Evolutionary conservation across 495 filamentous ascomycete genomes (phyloP).

Genomic region (Annulohypoxylon stygium): DNA sequence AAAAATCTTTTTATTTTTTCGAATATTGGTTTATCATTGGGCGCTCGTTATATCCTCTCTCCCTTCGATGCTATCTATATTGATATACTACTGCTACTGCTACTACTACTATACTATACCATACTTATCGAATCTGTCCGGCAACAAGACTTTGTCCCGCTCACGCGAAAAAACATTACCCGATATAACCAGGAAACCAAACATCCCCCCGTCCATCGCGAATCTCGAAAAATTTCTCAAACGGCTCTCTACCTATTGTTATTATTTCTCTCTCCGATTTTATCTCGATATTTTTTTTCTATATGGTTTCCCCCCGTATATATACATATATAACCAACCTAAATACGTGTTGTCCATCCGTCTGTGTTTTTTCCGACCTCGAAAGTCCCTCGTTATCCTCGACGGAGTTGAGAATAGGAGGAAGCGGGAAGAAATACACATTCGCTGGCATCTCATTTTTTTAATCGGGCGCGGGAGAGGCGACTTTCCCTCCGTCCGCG

Average conservation of each 20-base stretch:
- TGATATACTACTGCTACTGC: conserved; percentile 5
- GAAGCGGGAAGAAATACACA: conserved; percentile 5
- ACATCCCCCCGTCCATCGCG: neutral
- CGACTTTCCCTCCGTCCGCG: conserved; percentile 16
- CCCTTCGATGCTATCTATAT: conserved; percentile 10
- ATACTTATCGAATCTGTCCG: conserved; percentile 19
- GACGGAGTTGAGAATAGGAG: neutral
- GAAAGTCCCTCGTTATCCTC: conserved; percentile 17
- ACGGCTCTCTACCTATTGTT: neutral
- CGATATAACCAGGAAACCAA: conserved; percentile 6
- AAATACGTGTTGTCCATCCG: neutral
- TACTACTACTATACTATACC: neutral
- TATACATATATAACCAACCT: conserved; percentile 5
- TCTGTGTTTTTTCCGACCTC: neutral
- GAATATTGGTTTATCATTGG: neutral
- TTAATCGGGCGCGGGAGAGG: conserved; percentile 15
- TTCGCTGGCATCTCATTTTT: conserved; percentile 9
- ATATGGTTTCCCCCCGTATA: conserved; percentile 21
- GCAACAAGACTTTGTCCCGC: conserved; percentile 56
- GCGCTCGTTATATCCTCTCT: conserved; percentile 15
- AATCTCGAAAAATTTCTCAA: conserved; percentile 6
- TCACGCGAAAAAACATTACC: conserved; percentile 53
- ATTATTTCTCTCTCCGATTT: conserved; percentile 1
- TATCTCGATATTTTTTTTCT: conserved; percentile 29
- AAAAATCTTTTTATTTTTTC: neutral